These are phyloP conservation scores for Balakata baccata DNA, from an alignment of 345 rosid genomes.

Conservation along the genomic window DNA sequence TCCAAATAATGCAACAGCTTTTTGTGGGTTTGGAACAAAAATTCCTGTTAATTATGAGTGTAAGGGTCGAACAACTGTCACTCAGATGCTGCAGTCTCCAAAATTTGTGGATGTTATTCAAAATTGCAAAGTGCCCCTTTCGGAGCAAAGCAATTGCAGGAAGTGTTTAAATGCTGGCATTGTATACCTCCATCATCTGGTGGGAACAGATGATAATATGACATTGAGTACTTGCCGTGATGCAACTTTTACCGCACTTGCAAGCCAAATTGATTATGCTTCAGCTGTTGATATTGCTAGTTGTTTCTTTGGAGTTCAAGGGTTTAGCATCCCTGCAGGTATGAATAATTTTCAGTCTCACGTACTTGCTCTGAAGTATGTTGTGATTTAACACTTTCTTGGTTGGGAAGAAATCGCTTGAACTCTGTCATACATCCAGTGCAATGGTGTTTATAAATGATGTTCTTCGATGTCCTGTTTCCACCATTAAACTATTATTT, in stretches of 20 bases:
- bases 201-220: slow-evolving; percentile 52
- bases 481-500: slow-evolving; percentile 6
- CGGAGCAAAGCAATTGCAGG: slow-evolving; percentile 52
- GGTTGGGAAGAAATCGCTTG: not conserved
- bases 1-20: slow-evolving; percentile 66
- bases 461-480: not conserved
- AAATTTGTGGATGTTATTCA: slow-evolving; percentile 53
- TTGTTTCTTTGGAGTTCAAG: slow-evolving; percentile 84
- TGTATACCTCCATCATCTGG: slow-evolving; percentile 58
- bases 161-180: slow-evolving; percentile 80
- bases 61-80: slow-evolving; percentile 62
- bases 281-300: slow-evolving; percentile 63
- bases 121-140: slow-evolving; percentile 59
- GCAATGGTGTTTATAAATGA: not conserved
- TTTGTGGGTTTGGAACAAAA: slow-evolving; percentile 86
- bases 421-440: not conserved
- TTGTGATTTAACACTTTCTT: not conserved
- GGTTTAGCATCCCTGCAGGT: slow-evolving; percentile 56
- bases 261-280: slow-evolving; percentile 61
- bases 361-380: not conserved
- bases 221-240: slow-evolving; percentile 83
- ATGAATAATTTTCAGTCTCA: slow-evolving; percentile 15
- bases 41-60: slow-evolving; percentile 75
- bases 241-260: slow-evolving; percentile 77
- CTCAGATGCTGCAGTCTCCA: slow-evolving; percentile 72